Percentiles rank a stretch among this genome's conserved stretches.
These are phyloP conservation scores for Waltiozyma sp. DNA, from an alignment of 1,139 yeast species.

Conservation along the genomic window DNA sequence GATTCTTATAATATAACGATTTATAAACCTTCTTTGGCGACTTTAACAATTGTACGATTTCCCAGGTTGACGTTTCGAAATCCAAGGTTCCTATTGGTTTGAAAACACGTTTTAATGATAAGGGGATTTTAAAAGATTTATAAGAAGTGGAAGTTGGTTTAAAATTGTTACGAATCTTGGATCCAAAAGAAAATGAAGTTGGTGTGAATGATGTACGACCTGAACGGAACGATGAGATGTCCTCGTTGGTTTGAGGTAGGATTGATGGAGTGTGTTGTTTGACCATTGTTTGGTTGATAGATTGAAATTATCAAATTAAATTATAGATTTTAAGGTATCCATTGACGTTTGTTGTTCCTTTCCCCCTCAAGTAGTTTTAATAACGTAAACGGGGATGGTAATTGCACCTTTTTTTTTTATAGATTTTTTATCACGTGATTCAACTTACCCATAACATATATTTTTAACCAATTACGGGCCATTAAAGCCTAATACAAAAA, in stretches of 20 bases:
- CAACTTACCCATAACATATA: too few species aligned
- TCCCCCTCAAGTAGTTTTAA: too few species aligned
- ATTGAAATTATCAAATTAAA: too few species aligned
- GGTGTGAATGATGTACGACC: background rate
- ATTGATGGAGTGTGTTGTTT: background rate
- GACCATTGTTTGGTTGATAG: too few species aligned
- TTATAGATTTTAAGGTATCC: too few species aligned
- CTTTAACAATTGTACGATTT: slow-evolving; percentile 59
- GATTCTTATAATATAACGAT: slow-evolving; percentile 69
- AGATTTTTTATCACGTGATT: too few species aligned
- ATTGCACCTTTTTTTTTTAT: too few species aligned
- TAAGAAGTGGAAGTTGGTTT: background rate
- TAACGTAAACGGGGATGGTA: too few species aligned
- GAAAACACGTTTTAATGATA: slow-evolving; percentile 38
- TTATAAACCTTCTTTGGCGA: slow-evolving; percentile 77
- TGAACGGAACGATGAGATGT: background rate
- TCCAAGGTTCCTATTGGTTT: slow-evolving; percentile 69
- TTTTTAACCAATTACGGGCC: too few species aligned
- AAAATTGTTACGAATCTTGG: background rate
- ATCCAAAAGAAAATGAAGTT: background rate
- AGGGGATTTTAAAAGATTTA: slow-evolving; percentile 24
- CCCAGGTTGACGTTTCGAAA: slow-evolving; percentile 91
- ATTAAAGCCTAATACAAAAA: too few species aligned
- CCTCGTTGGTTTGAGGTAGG: background rate
- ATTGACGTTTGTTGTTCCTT: too few species aligned